Conservation (phyloP, 257 asterid species). For the Nyctanthes arbortristis region DNA sequence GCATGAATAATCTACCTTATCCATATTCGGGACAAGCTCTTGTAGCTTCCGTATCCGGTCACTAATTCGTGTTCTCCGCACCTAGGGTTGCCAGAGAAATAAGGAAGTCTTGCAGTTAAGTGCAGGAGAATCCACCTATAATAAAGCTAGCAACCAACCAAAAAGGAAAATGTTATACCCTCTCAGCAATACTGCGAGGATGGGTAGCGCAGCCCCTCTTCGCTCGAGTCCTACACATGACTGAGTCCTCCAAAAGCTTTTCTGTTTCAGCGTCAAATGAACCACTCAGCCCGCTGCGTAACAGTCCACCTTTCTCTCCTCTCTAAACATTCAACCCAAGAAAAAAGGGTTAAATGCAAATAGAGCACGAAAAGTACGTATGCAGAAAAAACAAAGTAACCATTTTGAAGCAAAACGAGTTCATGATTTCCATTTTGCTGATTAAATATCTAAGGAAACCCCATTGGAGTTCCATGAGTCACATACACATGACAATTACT, state of each 20-base stretch:
- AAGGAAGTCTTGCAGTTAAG: background rate
- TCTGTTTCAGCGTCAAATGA: slow-evolving; percentile 76
- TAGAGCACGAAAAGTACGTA: background rate
- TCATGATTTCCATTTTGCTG: slow-evolving; percentile 4
- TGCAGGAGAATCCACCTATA: background rate
- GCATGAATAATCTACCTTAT: too few relatives aligned
- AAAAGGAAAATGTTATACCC: slow-evolving; percentile 48
- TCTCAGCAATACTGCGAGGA: slow-evolving; percentile 98
- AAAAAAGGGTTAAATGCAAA: slow-evolving; percentile 9
- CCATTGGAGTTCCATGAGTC: background rate
- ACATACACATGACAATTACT: background rate
- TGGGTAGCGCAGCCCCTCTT: slow-evolving; percentile 98
- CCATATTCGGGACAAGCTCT: slow-evolving; percentile 97
- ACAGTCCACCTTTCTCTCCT: slow-evolving; percentile 54
- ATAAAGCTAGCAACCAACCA: background rate
- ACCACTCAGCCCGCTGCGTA: slow-evolving; percentile 45
- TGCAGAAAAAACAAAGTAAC: slow-evolving; percentile 11
- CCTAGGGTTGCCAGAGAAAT: slow-evolving; percentile 41
- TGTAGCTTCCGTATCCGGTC: slow-evolving; percentile 95
- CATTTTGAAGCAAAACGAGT: slow-evolving; percentile 5
- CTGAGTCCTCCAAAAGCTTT: slow-evolving; percentile 76
- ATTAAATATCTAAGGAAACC: background rate
- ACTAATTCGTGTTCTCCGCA: slow-evolving; percentile 88
- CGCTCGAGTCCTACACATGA: slow-evolving; percentile 83
- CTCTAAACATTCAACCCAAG: slow-evolving; percentile 59